Evolutionary conservation across 2,329 filamentous ascomycete species (phyloP).

Genomic region (Blumeria hordei): DNA sequence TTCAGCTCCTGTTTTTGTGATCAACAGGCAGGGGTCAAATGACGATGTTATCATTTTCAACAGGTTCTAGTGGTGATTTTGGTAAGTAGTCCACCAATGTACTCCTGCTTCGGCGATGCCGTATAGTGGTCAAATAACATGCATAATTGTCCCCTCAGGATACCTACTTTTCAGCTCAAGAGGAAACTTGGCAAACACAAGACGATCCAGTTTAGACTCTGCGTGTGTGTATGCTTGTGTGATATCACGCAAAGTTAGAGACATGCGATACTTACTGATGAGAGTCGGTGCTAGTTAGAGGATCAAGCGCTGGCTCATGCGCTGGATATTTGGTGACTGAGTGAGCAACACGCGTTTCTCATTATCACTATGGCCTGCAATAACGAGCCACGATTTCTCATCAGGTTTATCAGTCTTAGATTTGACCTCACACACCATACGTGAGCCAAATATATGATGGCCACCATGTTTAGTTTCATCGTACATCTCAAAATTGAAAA

Average conservation of each 20-base stretch:
- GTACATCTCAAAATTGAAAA: background rate
- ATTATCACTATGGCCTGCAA: constrained; percentile 5
- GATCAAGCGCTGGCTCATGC: constrained; percentile 2
- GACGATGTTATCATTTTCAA: background rate
- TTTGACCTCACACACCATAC: background rate
- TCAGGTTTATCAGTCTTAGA: background rate
- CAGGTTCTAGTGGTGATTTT: background rate
- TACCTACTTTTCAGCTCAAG: background rate
- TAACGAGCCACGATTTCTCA: constrained; percentile 1
- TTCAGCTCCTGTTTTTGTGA: too few species aligned
- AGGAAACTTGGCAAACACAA: background rate
- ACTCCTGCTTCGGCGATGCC: background rate
- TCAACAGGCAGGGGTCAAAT: background rate
- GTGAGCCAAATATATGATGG: background rate
- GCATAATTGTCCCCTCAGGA: background rate
- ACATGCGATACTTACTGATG: background rate
- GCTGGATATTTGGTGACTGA: constrained; percentile 4
- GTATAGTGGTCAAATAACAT: background rate
- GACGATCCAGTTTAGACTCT: background rate
- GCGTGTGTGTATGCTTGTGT: background rate
- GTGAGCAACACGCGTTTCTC: constrained; percentile 3
- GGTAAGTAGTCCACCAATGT: background rate
- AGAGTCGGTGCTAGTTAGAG: constrained; percentile 1
- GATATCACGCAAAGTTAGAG: background rate
- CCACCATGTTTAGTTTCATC: background rate